Base-by-base conservation (phyloP, 306 rosid genomes). In the Canavalia ensiformis region DNA sequence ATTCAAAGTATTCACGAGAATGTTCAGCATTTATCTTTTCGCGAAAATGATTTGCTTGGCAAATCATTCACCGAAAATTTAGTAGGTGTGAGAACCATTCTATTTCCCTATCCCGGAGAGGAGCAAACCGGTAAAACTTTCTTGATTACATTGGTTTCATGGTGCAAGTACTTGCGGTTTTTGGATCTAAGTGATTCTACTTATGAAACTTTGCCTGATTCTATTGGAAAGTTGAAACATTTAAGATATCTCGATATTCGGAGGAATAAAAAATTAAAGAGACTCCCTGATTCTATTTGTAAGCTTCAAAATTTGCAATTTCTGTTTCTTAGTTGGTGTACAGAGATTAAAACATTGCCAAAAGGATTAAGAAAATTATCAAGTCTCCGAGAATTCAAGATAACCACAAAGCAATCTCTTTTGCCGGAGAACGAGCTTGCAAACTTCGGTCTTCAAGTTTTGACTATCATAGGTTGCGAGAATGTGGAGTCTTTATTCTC, bases 161-260 rank as follows among this genome's bases (percentile, higher is more conserved):
- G 29, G 54, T 50, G 0, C 65, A 77, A 65, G 12, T 50, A 50
- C 54, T 77, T 77, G 31, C 31, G 41, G 0, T 0, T 64, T 35
- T 64, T 77, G 13, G n/a, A 41, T 29, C 41, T 67, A 30, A 41
- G 13, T 29, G 0, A 67, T 5, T 67, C 82, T 1, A 8, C 10
- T 35, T 34, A 6, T 64, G 41, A 50, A 41, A 25, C 30, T 1
- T 76, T 76, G 54, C 54, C 64, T 3, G 2, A 0, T 1, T 63
- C 49, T 2, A 25, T 77, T 10, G 64, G 65, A 1, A 77, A 50
- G 59, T 64, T 64, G 31, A 77, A 51, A 77, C 81, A 62, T 18
- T 37, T 77, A 7, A 77, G 81, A 28, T 39, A 2, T 62, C 35
- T 73, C 41, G 8, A 12, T 52, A 18, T 72, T 54, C 3, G 0